Percentiles rank a stretch among this genome's conserved stretches.
Evolutionary conservation across 2,329 filamentous ascomycete genomes (phyloP).

Genomic region (Sporothrix phasma): DNA sequence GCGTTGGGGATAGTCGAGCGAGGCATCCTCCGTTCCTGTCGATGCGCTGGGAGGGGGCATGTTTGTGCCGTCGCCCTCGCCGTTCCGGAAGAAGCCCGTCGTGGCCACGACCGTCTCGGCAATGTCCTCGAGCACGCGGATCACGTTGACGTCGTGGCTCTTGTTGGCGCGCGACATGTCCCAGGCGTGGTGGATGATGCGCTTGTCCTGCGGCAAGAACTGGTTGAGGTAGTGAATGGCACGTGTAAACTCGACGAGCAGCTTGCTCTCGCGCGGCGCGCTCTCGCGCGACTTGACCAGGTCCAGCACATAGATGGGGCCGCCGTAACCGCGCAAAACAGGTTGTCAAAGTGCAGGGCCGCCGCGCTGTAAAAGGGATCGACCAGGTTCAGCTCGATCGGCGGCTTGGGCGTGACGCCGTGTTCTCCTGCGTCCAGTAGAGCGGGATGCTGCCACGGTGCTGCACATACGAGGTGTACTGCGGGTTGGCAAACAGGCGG

Average conservation of each 20-base stretch:
- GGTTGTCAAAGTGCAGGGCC: conserved; percentile 85
- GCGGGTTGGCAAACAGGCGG: conserved; percentile 74
- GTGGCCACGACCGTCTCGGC: conserved; percentile 75
- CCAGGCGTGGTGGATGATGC: conserved; percentile 90
- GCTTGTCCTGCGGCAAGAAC: conserved; percentile 71
- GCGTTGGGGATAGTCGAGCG: conserved; percentile 23
- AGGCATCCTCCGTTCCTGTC: neutral
- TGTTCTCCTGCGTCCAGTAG: conserved; percentile 95
- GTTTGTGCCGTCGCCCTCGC: conserved; percentile 52
- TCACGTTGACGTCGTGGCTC: conserved; percentile 84
- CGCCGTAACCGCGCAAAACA: conserved; percentile 90
- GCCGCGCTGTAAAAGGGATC: conserved; percentile 94
- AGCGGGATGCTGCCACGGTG: conserved; percentile 94
- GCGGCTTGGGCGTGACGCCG: conserved; percentile 89
- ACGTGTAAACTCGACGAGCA: conserved; percentile 76
- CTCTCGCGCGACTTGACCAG: conserved; percentile 83
- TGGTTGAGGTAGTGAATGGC: conserved; percentile 91
- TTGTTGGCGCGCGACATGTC: conserved; percentile 98
- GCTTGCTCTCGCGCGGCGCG: conserved; percentile 81
- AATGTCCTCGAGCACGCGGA: conserved; percentile 80
- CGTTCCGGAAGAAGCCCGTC: conserved; percentile 94
- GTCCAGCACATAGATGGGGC: conserved; percentile 84
- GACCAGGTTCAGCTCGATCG: conserved; percentile 88
- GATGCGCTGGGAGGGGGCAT: neutral
- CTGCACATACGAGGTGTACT: conserved; percentile 93